Conservation (phyloP, 176 grass and related monocot species). For the Cocos nucifera region DNA sequence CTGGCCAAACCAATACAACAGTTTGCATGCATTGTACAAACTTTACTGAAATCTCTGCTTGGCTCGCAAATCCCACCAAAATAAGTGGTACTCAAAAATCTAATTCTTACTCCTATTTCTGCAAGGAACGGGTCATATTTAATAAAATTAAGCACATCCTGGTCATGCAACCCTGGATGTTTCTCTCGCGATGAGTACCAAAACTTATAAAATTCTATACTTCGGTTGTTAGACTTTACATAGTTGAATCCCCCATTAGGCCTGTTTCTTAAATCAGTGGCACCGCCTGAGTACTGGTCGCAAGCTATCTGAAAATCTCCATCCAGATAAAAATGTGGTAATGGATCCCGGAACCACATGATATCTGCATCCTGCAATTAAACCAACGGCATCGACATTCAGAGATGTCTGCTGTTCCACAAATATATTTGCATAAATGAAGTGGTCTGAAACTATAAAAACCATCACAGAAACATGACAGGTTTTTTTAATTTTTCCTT, state of each 20-base stretch:
- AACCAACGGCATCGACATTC: not conserved
- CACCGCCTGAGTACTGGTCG: conserved; percentile 55
- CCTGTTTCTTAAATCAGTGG: conserved; percentile 36
- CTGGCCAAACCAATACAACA: conserved; percentile 57
- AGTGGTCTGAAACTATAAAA: too few relatives aligned
- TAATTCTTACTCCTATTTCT: conserved; percentile 30
- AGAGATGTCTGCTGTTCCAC: too few relatives aligned
- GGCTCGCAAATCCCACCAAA: conserved; percentile 77
- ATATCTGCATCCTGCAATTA: conserved; percentile 63
- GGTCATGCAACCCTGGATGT: conserved; percentile 58
- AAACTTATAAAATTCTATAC: conserved; percentile 54
- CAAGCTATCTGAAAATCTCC: conserved; percentile 57
- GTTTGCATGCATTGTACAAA: conserved; percentile 81
- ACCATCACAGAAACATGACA: too few relatives aligned
- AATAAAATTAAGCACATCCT: conserved; percentile 32
- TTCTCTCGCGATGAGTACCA: conserved; percentile 37
- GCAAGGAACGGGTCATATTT: conserved; percentile 19
- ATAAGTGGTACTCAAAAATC: conserved; percentile 63
- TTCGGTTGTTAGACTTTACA: conserved; percentile 29
- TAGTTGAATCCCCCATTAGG: conserved; percentile 75
- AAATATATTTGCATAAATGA: too few relatives aligned
- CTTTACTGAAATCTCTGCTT: conserved; percentile 40
- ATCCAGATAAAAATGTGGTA: conserved; percentile 56
- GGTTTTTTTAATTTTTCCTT: too few relatives aligned
- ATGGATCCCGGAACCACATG: conserved; percentile 75